Base-by-base conservation (phyloP, 108 stramenopile species). In the Skeletonema menzelii region DNA sequence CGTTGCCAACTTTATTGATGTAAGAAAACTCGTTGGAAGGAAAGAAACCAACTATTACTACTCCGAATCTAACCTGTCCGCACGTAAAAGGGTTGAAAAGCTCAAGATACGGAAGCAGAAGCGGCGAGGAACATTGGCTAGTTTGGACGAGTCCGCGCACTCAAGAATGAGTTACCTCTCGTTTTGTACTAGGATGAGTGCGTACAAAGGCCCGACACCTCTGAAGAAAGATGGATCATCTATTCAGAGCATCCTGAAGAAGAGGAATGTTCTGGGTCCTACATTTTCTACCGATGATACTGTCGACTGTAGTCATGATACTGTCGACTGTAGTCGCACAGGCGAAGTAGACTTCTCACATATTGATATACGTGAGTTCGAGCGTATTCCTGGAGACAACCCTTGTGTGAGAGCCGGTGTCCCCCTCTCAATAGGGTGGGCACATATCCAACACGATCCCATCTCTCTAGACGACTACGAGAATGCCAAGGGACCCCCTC, bases 331-430 rank as follows among this genome's bases (percentile, higher is more conserved):
- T n/a, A 2, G 47, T 4, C 8, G 63, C 40, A 70, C 53, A 20
- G 59, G 67, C 3, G 63, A 35, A 27, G 20, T 67, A 31, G 24
- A 63, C 15, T 80, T 80, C 46, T 64, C 67, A 8, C 46, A 28
- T 27, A 67, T 82, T 12, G 56, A 79, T 40, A 65, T 82, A 56
- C 77, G 82, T 6, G 82, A 79, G 20, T 65, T 79, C 35, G 82
- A 82, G 27, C 82, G 77, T 11, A 62, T 82, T 34, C 66, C 77
- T 14, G 82, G 82, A 32, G 82, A 82, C 56, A 78, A 82, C 37
- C 82, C 82, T 20, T 76, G 77, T 56, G 82, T 82, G 13, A 55
- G 72, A 14, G 42, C 34, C 10, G 82, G 82, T 30, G 77, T 79
- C 13, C 82, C 82, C 35, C 64, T 82, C 17, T 69, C 75, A 3